Evolutionary conservation across 2,329 filamentous ascomycete genomes (phyloP).

Genomic region (Aspergillus sp.): DNA sequence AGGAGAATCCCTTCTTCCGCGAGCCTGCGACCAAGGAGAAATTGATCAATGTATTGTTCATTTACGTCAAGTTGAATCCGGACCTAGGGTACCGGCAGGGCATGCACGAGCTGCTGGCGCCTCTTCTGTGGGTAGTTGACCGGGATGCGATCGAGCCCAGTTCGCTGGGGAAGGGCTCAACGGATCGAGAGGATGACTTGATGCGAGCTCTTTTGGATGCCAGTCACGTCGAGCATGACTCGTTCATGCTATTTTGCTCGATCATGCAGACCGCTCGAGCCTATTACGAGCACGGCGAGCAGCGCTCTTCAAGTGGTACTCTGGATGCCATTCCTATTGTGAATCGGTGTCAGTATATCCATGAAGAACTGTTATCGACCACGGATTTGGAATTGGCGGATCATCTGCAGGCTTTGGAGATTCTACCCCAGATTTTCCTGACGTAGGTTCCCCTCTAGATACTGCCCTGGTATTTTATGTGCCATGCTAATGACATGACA

Average conservation of each 20-base stretch:
- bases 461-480: not conserved
- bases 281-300: constrained; percentile 69
- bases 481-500: constrained; percentile 6
- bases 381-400: constrained; percentile 74
- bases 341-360: constrained; percentile 74
- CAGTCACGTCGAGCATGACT: constrained; percentile 76
- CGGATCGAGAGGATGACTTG: constrained; percentile 38
- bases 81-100: constrained; percentile 89
- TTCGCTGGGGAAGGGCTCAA: constrained; percentile 24
- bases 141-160: constrained; percentile 63
- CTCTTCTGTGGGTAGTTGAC: constrained; percentile 75
- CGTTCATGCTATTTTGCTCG: constrained; percentile 74
- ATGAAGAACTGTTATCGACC: constrained; percentile 68
- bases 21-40: constrained; percentile 67
- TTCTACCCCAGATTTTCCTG: constrained; percentile 92
- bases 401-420: constrained; percentile 74
- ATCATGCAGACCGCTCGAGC: constrained; percentile 80
- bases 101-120: constrained; percentile 93
- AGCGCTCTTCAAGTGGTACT: constrained; percentile 35
- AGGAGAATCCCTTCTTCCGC: constrained; percentile 85
- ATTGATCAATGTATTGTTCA: constrained; percentile 81
- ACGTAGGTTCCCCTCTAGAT: constrained; percentile 52
- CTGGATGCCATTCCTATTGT: constrained; percentile 63
- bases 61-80: constrained; percentile 89
- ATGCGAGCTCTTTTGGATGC: constrained; percentile 63